Evolutionary conservation across 2,329 filamentous ascomycete genomes (phyloP).

Genomic region (Calonectria montana): DNA sequence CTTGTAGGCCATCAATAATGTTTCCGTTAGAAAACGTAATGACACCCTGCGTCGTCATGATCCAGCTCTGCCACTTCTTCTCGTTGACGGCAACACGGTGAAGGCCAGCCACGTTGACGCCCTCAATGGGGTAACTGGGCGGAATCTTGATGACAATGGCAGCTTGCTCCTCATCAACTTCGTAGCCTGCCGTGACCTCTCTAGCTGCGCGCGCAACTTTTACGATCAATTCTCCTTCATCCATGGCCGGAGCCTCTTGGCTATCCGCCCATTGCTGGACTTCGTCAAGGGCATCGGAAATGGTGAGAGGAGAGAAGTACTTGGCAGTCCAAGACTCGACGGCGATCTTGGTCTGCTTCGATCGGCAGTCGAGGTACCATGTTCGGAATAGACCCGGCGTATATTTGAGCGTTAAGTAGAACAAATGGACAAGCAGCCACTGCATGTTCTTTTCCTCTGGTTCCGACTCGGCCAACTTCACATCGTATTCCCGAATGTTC

Average conservation of each 20-base stretch:
- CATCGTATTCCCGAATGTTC: slow-evolving; percentile 66
- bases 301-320: slow-evolving; percentile 79
- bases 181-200: slow-evolving; percentile 86
- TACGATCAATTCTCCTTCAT: slow-evolving; percentile 70
- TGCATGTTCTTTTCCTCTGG: slow-evolving; percentile 79
- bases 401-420: slow-evolving; percentile 83
- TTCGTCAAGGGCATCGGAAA: slow-evolving; percentile 73
- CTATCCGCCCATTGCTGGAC: slow-evolving; percentile 74
- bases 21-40: slow-evolving; percentile 94
- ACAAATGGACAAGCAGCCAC: slow-evolving; percentile 87
- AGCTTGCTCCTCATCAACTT: slow-evolving; percentile 88
- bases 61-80: slow-evolving; percentile 92
- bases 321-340: slow-evolving; percentile 89
- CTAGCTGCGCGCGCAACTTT: slow-evolving; percentile 77
- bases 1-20: slow-evolving; percentile 86
- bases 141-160: slow-evolving; percentile 86
- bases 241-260: slow-evolving; percentile 60
- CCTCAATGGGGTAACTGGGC: slow-evolving; percentile 82
- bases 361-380: slow-evolving; percentile 87
- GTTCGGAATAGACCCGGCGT: slow-evolving; percentile 81
- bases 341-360: slow-evolving; percentile 81
- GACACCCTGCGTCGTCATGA: slow-evolving; percentile 87
- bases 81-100: slow-evolving; percentile 90
- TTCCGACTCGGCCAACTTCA: slow-evolving; percentile 66
- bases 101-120: slow-evolving; percentile 79